Base-by-base conservation (phyloP, 1,284 basidiomycete genomes). In the Cutaneotrichosporon mucoides region DNA sequence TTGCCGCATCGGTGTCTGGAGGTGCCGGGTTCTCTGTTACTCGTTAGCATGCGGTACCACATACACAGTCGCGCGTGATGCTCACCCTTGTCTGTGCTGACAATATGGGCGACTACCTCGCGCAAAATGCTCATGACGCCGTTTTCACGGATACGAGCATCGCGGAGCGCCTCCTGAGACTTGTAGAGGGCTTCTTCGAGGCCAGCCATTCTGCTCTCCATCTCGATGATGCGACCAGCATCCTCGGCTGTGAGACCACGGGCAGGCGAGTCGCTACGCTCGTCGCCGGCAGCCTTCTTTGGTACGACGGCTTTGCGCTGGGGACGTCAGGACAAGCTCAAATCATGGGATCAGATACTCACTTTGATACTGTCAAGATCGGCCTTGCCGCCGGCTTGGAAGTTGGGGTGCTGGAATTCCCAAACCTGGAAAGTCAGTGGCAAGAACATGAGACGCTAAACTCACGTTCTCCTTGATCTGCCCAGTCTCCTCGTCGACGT, bases 401-500 rank as follows among this genome's bases (percentile, higher is more conserved):
- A 98, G 72, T 92, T 88, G 5, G 93, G 92, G 76, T 98, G 94
- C 55, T 89, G 86, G 76, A 99, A 99, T 36, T 93, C 95, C 94
- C 95, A 99, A 6, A 51, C 49, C 49, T 51, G 15, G 40, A n/a
- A 51, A 38, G 11, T 36, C 37, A 38, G 37, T 38, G 37, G 37
- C 37, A 6, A 38, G 46, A 7, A 51, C 15, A 10, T 6, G 15
- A 41, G 6, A 5, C 15, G 10, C n/a, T 15, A 24, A 9, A 51
- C 38, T 51, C 62, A 86, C 69, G 51, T 72, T 74, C 49, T 74
- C 73, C 61, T 71, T 71, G 59, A 76, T 70, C 44, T 69, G 68
- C 4, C 71, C 72, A 36, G 70, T 67, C 8, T 71, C 68, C 41
- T 72, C 69, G 44, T 75, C 73, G 16, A 73, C 67, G 53, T 76